phyloP scores from a whole-genome alignment of 192 early-diverging fungal species.

The Funneliformis geosporum region DNA sequence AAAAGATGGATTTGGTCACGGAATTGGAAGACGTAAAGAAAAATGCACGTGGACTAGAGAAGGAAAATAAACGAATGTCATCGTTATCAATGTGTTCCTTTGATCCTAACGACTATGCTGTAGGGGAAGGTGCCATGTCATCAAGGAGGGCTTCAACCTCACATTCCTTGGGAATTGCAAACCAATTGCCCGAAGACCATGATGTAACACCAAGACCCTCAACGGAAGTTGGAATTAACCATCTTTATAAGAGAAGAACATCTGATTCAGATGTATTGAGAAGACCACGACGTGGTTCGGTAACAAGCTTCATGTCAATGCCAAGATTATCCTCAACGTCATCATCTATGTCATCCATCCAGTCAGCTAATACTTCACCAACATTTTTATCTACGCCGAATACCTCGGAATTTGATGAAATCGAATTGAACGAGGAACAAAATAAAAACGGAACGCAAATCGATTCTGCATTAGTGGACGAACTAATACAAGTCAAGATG shows the following conservation, averaged over 20 bases:
- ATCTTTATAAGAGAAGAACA: background rate
- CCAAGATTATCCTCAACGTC: background rate
- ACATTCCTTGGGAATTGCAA: background rate
- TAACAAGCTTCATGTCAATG: background rate
- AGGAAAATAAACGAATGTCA: conserved; percentile 51
- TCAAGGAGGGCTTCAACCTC: background rate
- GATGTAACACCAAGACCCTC: conserved; percentile 15
- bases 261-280: background rate
- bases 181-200: background rate
- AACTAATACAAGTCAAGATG: conserved; percentile 41
- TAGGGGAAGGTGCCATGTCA: too few relatives aligned
- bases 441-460: conserved; percentile 12
- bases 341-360: background rate
- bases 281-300: background rate
- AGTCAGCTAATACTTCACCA: conserved; percentile 4
- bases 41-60: conserved; percentile 45
- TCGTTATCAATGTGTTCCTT: conserved; percentile 17
- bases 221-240: background rate
- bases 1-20: conserved; percentile 47
- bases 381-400: background rate
- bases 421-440: background rate
- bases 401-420: background rate
- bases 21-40: conserved; percentile 60
- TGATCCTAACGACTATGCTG: background rate
- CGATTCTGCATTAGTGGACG: conserved; percentile 30